Percentiles rank a stretch among this genome's conserved stretches.
These are phyloP conservation scores for Urtica urens DNA, from an alignment of 306 rosid genomes.

Conservation along the genomic window DNA sequence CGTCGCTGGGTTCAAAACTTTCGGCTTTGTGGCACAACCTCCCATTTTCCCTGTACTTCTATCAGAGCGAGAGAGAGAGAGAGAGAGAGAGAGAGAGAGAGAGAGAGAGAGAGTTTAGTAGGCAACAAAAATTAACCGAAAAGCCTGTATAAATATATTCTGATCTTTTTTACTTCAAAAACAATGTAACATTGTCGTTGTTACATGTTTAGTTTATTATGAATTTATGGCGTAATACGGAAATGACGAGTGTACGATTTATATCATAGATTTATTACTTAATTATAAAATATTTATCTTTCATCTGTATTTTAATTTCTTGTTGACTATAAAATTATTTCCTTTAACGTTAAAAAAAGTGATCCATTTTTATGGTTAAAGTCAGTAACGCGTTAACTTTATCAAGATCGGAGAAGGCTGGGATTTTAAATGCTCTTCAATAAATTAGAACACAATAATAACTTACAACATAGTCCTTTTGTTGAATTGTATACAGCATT, in stretches of 20 bases:
- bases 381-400: too few species aligned
- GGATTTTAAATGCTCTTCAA: too few species aligned
- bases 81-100: not conserved
- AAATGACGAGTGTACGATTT: not conserved
- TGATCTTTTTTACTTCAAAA: not conserved
- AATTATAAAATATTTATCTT: not conserved
- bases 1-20: conserved; percentile 3
- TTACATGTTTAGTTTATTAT: not conserved
- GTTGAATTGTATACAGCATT: too few species aligned
- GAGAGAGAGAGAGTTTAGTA: not conserved
- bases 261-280: too few species aligned
- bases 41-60: not conserved
- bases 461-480: too few species aligned
- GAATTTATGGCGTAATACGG: not conserved
- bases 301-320: too few species aligned
- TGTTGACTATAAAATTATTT: too few species aligned
- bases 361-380: too few species aligned
- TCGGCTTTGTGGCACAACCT: conserved; percentile 8
- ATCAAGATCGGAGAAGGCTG: too few species aligned
- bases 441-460: too few species aligned
- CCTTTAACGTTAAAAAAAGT: too few species aligned
- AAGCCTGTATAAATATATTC: not conserved
- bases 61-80: too few species aligned
- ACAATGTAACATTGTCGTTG: not conserved
- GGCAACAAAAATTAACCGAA: not conserved